phyloP scores from a whole-genome alignment of 345 rosid species.

The Turritis glabra region DNA sequence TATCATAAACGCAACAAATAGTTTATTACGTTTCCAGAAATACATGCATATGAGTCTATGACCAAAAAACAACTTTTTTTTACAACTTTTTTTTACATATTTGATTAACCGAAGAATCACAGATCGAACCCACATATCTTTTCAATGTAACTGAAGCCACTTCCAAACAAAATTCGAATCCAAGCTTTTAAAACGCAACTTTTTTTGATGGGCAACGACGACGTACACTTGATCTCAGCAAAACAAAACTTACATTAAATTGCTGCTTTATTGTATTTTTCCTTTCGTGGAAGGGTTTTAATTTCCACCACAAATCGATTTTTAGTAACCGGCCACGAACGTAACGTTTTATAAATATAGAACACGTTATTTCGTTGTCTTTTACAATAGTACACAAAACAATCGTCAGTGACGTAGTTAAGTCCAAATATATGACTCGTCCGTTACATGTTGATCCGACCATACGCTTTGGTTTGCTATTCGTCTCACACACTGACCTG shows the following conservation, averaged over 20 bases:
- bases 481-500: slow-evolving; percentile 16
- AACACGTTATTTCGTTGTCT: neutral
- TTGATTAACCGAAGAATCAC: neutral
- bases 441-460: slow-evolving; percentile 1
- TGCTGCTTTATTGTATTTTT: neutral
- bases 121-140: neutral
- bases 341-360: neutral
- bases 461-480: slow-evolving; percentile 2
- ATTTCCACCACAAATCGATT: slow-evolving; percentile 7
- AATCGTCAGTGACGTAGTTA: slow-evolving; percentile 8
- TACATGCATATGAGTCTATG: neutral
- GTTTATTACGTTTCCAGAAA: neutral
- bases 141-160: neutral
- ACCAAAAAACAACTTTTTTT: too few species aligned
- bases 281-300: neutral
- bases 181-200: neutral
- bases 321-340: neutral
- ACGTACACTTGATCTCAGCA: neutral
- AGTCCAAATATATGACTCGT: neutral
- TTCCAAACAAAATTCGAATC: neutral
- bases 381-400: neutral
- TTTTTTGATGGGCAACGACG: neutral
- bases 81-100: too few species aligned
- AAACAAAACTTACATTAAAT: neutral
- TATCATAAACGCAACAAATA: neutral